These are phyloP conservation scores for Phaeosphaeria sp. DNA, from an alignment of 2,329 filamentous ascomycete species.

Conservation along the genomic window DNA sequence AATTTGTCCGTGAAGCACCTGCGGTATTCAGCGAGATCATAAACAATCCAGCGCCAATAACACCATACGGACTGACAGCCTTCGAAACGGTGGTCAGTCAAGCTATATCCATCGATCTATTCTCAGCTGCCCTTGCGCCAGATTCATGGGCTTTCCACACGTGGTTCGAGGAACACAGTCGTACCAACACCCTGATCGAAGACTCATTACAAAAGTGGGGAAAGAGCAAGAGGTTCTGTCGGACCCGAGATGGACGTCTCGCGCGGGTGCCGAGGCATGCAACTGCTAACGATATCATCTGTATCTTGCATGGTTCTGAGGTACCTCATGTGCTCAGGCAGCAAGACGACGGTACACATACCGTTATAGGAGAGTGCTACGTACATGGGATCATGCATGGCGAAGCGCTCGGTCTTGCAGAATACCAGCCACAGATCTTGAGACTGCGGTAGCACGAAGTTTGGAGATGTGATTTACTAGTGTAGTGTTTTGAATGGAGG, in stretches of 20 bases:
- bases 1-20: not conserved
- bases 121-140: not conserved
- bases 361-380: not conserved
- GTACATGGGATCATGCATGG: slow-evolving; percentile 1
- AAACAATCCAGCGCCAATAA: not conserved
- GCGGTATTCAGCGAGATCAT: not conserved
- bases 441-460: not conserved
- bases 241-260: not conserved
- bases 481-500: no score
- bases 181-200: not conserved
- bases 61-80: not conserved
- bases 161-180: not conserved
- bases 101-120: not conserved
- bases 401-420: not conserved
- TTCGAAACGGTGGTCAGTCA: not conserved
- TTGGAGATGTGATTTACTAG: not conserved
- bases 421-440: not conserved
- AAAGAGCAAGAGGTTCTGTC: not conserved
- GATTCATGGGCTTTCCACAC: not conserved
- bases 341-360: not conserved
- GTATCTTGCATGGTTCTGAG: not conserved
- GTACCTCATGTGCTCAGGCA: not conserved
- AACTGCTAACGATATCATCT: not conserved
- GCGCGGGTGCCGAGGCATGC: not conserved
- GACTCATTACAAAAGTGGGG: not conserved